A percentile compares a stretch with the other conserved stretches of the same genome.
Evolutionary conservation across 23 red algal genomes (phyloP).

Genomic region (Cyanidiococcus yangmingshanensis): DNA sequence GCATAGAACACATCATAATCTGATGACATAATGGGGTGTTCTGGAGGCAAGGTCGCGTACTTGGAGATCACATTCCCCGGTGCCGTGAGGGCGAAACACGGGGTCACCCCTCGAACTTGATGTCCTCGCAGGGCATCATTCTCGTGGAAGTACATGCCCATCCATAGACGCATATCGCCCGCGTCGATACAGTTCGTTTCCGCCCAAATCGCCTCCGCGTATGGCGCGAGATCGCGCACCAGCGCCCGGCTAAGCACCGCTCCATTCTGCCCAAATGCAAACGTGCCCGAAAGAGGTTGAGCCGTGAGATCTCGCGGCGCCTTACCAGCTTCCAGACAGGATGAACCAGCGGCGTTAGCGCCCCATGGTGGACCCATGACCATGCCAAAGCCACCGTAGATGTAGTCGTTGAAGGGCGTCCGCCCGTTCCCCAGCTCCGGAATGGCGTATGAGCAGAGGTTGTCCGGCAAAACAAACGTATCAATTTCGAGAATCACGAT

Average conservation of each 20-base stretch:
- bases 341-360: background rate
- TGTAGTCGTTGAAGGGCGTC: background rate
- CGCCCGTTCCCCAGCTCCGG: background rate
- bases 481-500: background rate
- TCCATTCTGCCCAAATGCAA: background rate
- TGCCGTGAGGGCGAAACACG: background rate
- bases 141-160: slow-evolving; percentile 17
- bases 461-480: slow-evolving; percentile 5
- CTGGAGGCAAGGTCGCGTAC: background rate
- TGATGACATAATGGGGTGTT: background rate
- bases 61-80: background rate
- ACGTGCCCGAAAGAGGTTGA: background rate
- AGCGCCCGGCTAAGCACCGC: background rate
- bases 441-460: background rate
- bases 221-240: slow-evolving; percentile 1
- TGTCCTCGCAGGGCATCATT: slow-evolving; percentile 12
- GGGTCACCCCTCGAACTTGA: background rate
- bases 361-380: slow-evolving; percentile 7
- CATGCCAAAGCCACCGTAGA: background rate
- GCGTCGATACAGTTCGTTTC: slow-evolving; percentile 3
- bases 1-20: background rate
- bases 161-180: slow-evolving; percentile 15
- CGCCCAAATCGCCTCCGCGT: background rate
- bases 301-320: background rate
- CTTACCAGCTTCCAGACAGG: background rate